phyloP scores from a whole-genome alignment of 2,329 filamentous ascomycete genomes.

The Teratosphaeria nubilosa region DNA sequence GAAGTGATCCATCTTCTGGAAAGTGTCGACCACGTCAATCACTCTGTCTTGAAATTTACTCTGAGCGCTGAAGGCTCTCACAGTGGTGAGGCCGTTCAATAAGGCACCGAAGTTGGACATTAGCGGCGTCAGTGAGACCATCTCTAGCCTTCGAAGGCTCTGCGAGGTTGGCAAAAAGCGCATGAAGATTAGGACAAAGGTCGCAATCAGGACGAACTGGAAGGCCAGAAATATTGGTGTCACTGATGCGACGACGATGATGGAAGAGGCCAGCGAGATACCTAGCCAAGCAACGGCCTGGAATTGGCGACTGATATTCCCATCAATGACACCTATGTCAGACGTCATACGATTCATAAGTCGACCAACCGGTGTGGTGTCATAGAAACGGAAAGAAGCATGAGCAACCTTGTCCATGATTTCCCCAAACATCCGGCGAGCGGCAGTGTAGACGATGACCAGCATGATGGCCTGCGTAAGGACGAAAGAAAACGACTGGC shows the following conservation, averaged over 20 bases:
- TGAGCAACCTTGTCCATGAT: slow-evolving; percentile 65
- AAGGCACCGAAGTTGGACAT: slow-evolving; percentile 90
- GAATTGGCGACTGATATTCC: slow-evolving; percentile 68
- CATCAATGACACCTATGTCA: slow-evolving; percentile 82
- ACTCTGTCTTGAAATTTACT: slow-evolving; percentile 70
- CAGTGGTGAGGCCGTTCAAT: slow-evolving; percentile 74
- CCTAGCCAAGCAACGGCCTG: slow-evolving; percentile 59
- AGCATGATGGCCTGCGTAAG: slow-evolving; percentile 58
- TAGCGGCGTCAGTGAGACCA: slow-evolving; percentile 77
- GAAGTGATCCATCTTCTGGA: slow-evolving; percentile 93
- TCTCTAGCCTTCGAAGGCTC: slow-evolving; percentile 72
- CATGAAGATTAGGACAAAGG: slow-evolving; percentile 65
- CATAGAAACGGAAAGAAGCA: slow-evolving; percentile 83
- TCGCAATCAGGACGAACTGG: slow-evolving; percentile 54
- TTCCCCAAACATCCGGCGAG: slow-evolving; percentile 61
- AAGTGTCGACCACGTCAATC: slow-evolving; percentile 71
- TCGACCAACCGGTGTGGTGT: slow-evolving; percentile 77
- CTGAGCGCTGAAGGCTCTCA: slow-evolving; percentile 73
- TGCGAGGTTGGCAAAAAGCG: slow-evolving; percentile 75
- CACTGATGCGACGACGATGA: slow-evolving; percentile 68
- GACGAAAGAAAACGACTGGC: slow-evolving; percentile 50
- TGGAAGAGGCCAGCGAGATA: slow-evolving; percentile 61
- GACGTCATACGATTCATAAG: slow-evolving; percentile 88
- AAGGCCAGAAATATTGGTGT: slow-evolving; percentile 70
- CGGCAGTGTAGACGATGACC: slow-evolving; percentile 69